These are phyloP conservation scores for Albophoma yamanashiensis DNA, from an alignment of 2,329 filamentous ascomycete genomes.

Conservation along the genomic window DNA sequence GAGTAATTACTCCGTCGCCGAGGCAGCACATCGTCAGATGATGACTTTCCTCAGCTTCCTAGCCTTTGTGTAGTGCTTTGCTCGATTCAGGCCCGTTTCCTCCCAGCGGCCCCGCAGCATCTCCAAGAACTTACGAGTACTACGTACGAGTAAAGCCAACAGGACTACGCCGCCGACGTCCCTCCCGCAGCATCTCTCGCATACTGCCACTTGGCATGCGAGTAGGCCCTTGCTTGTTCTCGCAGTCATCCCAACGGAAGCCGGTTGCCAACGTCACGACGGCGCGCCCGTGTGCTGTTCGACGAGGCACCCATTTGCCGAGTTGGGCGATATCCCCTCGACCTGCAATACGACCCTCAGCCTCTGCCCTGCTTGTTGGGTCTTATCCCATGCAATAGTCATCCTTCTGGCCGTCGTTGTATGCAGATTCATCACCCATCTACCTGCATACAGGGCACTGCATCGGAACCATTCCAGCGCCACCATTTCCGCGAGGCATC, in stretches of 20 bases:
- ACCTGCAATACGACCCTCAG: not conserved
- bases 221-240: not conserved
- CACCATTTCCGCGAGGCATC: not conserved
- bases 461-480: not conserved
- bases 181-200: not conserved
- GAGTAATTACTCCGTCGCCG: not conserved
- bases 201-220: not conserved
- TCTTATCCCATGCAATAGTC: not conserved
- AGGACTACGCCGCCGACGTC: not conserved
- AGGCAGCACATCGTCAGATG: not conserved
- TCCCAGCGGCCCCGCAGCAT: not conserved
- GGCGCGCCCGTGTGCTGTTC: not conserved
- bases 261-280: not conserved
- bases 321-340: not conserved
- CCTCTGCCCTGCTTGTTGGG: not conserved
- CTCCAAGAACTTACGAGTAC: too few relatives aligned
- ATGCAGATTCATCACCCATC: not conserved
- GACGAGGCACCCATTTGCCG: not conserved
- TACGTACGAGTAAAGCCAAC: not conserved
- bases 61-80: too few relatives aligned
- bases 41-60: not conserved
- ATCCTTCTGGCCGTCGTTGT: not conserved
- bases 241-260: not conserved
- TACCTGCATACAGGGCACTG: not conserved
- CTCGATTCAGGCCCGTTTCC: not conserved